Conservation (phyloP, 139 green algal genomes). For the Tetratostichococcus sp. region DNA sequence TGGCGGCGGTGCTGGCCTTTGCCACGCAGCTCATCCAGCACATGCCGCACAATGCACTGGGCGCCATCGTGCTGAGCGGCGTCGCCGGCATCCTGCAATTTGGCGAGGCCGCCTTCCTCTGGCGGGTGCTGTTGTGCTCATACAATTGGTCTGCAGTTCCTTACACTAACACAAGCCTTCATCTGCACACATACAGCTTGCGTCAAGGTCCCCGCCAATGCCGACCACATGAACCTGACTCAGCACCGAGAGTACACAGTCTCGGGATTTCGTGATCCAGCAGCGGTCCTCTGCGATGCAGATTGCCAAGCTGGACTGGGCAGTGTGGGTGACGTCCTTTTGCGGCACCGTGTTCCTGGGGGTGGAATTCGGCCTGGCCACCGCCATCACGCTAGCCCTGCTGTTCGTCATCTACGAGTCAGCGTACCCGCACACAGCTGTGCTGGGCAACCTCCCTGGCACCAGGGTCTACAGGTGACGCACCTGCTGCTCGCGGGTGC, state of each 20-base stretch:
- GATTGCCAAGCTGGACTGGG: conserved; percentile 32
- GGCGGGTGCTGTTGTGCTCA: conserved; percentile 36
- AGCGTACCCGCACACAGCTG: conserved; percentile 41
- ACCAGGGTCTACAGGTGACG: conserved; percentile 36
- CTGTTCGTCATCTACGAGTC: conserved; percentile 26
- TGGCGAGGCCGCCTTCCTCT: conserved; percentile 40
- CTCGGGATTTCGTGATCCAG: no score
- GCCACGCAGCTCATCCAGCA: conserved; percentile 49
- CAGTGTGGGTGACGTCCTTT: conserved; percentile 36
- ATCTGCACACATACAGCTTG: background rate
- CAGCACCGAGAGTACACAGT: no score
- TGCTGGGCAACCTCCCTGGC: conserved; percentile 35
- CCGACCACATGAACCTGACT: background rate
- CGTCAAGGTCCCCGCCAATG: background rate
- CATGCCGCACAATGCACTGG: conserved; percentile 60
- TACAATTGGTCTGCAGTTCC: no score
- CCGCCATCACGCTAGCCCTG: conserved; percentile 22
- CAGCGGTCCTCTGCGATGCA: conserved; percentile 8
- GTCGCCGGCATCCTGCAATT: conserved; percentile 57
- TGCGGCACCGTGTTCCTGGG: conserved; percentile 15
- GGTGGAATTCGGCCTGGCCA: conserved; percentile 37
- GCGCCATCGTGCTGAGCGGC: conserved; percentile 51
- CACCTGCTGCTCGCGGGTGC: background rate
- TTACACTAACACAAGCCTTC: no score
- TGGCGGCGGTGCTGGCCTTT: conserved; percentile 57